phyloP scores from a whole-genome alignment of 495 filamentous ascomycete genomes.

The Annulohypoxylon nitens region DNA sequence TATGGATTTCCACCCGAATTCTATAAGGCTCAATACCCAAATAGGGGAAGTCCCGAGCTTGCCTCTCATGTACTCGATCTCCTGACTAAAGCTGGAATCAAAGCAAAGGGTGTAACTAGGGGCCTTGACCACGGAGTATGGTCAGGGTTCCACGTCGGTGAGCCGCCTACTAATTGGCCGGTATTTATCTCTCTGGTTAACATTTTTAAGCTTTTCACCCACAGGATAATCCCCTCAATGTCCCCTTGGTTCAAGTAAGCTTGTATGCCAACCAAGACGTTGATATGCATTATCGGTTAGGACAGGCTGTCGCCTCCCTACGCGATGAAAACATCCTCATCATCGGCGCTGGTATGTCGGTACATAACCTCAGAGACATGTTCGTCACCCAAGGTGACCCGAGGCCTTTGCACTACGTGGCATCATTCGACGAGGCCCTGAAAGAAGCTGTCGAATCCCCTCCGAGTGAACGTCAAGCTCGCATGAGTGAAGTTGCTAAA shows the following conservation, averaged over 20 bases:
- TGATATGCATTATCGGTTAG: constrained; percentile 77
- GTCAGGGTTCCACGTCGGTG: constrained; percentile 73
- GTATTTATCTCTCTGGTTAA: constrained; percentile 28
- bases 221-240: constrained; percentile 77
- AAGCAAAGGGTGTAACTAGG: constrained; percentile 71
- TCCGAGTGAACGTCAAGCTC: constrained; percentile 68
- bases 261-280: constrained; percentile 78
- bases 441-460: constrained; percentile 73
- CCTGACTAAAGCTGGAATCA: constrained; percentile 71
- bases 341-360: constrained; percentile 86
- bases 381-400: constrained; percentile 60
- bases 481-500: constrained; percentile 70
- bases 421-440: constrained; percentile 82
- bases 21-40: constrained; percentile 76
- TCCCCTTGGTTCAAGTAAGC: constrained; percentile 86
- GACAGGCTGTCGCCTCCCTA: constrained; percentile 74
- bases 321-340: constrained; percentile 80
- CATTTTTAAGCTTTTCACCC: constrained; percentile 69
- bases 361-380: constrained; percentile 84
- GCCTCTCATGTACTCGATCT: constrained; percentile 73
- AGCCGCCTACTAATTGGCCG: constrained; percentile 55
- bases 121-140: constrained; percentile 88
- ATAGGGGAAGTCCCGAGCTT: constrained; percentile 73
- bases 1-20: constrained; percentile 78
- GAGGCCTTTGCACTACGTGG: constrained; percentile 72